Base-by-base conservation (phyloP, 2,329 filamentous ascomycete species). In the Talaromyces sp. region DNA sequence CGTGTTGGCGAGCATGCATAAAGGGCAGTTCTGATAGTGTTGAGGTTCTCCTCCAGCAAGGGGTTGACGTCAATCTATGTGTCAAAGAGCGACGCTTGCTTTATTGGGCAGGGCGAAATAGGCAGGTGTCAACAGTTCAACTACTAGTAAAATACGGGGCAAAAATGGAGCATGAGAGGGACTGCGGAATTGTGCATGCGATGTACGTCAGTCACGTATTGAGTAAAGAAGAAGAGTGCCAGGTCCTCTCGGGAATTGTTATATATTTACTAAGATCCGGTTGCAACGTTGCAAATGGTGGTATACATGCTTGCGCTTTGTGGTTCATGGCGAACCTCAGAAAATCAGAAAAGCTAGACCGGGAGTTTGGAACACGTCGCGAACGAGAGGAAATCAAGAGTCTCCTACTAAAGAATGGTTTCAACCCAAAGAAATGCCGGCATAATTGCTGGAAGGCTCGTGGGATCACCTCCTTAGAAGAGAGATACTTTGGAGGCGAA, bases 251-350 rank as follows among this genome's bases (percentile, higher is more conserved):
- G 11, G 45, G 40, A 8, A 51, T 51, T 19, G 13, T 33, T 25
- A 41, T 40, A n/a, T 10, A 57, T 57, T 22, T 57, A 19, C 25
- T 57, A 13, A 43, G 41, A 51, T 57, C 55, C 7, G 55, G 45
- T 36, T 57, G 35, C 22, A 57, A 57, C 6, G 55, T 57, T 46
- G 35, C 55, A 57, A 51, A 51, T 57, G 55, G 36, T 31, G 36
- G 22, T 9, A 31, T 57, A 0, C 55, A 51, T 43, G 55, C 45
- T 36, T 57, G 55, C 28, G 55, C 45, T 41, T 39, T 57, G 15
- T 57, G 55, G 55, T n/a, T 1, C 41, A 15, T 56, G 45, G 39
- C 13, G 22, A 50, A 41, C 22, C 25, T 21, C 51, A 53, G 51
- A 15, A 36, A 33, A 53, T n/a, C 15, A 40, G 15, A n/a, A 53